Conservation (phyloP, 2,329 filamentous ascomycete species). For the Cladophialophora chaetospira region DNA sequence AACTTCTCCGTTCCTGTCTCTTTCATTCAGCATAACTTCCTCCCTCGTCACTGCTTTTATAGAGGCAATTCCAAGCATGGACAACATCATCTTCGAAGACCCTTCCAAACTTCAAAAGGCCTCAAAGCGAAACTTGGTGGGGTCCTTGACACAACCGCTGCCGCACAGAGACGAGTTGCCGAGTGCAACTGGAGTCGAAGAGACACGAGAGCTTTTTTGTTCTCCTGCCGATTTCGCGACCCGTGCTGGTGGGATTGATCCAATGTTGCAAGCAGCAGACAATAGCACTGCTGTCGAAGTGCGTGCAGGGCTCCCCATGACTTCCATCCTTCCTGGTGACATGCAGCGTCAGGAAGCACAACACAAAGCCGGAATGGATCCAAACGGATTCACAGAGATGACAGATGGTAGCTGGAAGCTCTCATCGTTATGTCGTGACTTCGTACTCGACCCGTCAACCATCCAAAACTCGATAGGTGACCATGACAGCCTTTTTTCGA, state of each 20-base stretch:
- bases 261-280: not conserved
- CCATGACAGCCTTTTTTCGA: not conserved
- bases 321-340: not conserved
- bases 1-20: not conserved
- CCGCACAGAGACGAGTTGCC: not conserved
- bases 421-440: not conserved
- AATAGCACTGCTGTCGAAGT: not conserved
- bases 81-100: not conserved
- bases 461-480: not conserved
- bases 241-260: not conserved
- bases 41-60: not conserved
- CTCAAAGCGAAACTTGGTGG: not conserved
- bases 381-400: not conserved
- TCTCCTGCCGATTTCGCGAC: not conserved
- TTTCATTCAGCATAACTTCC: not conserved
- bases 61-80: not conserved
- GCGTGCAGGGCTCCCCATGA: not conserved
- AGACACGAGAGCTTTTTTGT: not conserved
- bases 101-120: not conserved
- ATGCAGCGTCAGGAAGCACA: not conserved
- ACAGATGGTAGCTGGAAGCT: not conserved
- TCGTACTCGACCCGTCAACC: not conserved
- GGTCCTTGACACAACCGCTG: not conserved
- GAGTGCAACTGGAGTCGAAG: not conserved
- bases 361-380: not conserved